Evolutionary conservation across 148 eudicot species (phyloP).

Genomic region (Rhododendron griersonianum): DNA sequence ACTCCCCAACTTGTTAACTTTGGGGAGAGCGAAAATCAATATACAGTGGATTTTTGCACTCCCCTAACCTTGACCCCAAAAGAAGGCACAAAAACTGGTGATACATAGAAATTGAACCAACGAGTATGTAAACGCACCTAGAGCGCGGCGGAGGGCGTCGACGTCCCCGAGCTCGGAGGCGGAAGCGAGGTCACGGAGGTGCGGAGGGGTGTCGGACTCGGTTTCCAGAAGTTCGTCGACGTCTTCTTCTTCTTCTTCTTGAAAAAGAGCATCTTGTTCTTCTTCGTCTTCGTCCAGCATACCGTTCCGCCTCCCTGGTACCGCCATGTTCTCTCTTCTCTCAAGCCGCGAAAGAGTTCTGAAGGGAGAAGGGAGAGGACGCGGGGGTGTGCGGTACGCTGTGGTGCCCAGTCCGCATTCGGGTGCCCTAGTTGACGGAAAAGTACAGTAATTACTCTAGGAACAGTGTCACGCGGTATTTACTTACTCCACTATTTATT

Average conservation of each 20-base stretch:
- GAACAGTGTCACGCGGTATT: too few relatives aligned
- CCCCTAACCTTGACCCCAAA: not conserved
- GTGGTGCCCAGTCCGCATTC: not conserved
- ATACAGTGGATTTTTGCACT: not conserved
- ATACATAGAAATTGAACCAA: not conserved
- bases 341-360: not conserved
- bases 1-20: too few relatives aligned
- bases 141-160: not conserved
- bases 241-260: not conserved
- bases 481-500: too few relatives aligned
- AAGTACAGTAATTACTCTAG: too few relatives aligned
- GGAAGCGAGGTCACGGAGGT: constrained; percentile 1
- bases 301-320: not conserved
- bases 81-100: not conserved
- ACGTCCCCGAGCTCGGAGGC: not conserved
- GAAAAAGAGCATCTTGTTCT: not conserved
- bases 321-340: not conserved
- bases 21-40: too few relatives aligned
- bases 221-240: not conserved
- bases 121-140: not conserved
- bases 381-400: not conserved
- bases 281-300: not conserved
- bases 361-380: not conserved
- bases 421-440: not conserved
- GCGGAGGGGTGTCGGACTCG: not conserved